These are phyloP conservation scores for Trichoderma koningii DNA, from an alignment of 2,329 filamentous ascomycete species.

Conservation along the genomic window DNA sequence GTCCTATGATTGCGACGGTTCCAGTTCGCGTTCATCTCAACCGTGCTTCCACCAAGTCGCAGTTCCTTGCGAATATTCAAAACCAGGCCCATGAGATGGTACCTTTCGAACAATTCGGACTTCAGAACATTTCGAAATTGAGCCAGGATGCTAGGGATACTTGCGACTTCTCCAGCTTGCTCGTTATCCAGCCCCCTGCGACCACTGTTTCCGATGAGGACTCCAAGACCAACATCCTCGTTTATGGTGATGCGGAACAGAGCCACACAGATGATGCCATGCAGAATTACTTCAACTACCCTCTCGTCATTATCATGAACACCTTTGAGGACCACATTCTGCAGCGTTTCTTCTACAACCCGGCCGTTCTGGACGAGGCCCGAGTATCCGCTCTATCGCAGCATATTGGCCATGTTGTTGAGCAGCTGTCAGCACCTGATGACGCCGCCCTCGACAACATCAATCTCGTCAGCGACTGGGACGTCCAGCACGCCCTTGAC, in stretches of 20 bases:
- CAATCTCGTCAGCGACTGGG: conserved; percentile 16
- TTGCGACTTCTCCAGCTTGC: conserved; percentile 28
- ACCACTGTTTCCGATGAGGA: not conserved
- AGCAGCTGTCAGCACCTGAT: not conserved
- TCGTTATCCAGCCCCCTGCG: conserved; percentile 28
- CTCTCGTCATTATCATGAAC: conserved; percentile 17
- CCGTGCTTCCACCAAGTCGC: conserved; percentile 36
- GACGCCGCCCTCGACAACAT: not conserved
- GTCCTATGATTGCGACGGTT: conserved; percentile 35
- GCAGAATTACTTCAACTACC: conserved; percentile 25
- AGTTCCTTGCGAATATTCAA: conserved; percentile 45
- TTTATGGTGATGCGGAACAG: conserved; percentile 16
- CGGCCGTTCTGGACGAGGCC: not conserved
- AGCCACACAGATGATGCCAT: conserved; percentile 7
- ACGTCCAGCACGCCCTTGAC: conserved; percentile 16
- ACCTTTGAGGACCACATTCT: conserved; percentile 14
- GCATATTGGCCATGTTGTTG: conserved; percentile 13
- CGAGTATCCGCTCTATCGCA: conserved; percentile 7
- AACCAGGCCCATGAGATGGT: conserved; percentile 26
- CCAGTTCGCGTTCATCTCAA: conserved; percentile 33
- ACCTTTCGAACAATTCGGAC: conserved; percentile 28
- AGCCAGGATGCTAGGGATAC: conserved; percentile 27
- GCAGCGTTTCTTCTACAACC: conserved; percentile 19
- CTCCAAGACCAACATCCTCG: not conserved
- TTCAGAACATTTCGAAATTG: conserved; percentile 31